phyloP scores from a whole-genome alignment of 148 eudicot species.

The Cornus suecica region DNA sequence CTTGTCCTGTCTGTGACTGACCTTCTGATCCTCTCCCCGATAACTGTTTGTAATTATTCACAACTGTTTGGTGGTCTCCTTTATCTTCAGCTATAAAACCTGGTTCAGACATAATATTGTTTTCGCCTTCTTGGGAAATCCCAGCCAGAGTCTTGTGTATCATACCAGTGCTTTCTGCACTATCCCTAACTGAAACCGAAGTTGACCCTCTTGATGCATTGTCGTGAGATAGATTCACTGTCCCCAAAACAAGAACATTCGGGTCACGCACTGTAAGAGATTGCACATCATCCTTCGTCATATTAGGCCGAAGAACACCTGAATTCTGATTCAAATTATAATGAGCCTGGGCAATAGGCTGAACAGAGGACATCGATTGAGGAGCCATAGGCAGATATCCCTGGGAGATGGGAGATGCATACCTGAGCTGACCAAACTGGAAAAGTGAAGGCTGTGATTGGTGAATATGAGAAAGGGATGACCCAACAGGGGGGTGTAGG shows the following conservation, averaged over 20 bases:
- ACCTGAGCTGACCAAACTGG: slow-evolving; percentile 90
- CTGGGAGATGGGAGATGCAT: slow-evolving; percentile 68
- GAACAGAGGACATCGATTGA: slow-evolving; percentile 68
- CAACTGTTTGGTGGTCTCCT: slow-evolving; percentile 22
- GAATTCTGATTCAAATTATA: slow-evolving; percentile 50
- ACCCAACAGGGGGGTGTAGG: slow-evolving; percentile 70
- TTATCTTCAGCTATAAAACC: slow-evolving; percentile 26
- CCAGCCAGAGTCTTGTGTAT: slow-evolving; percentile 28
- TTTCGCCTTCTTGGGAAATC: slow-evolving; percentile 25
- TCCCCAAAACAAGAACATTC: slow-evolving; percentile 16
- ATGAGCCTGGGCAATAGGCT: slow-evolving; percentile 48
- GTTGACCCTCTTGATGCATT: slow-evolving; percentile 19
- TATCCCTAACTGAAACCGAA: slow-evolving; percentile 17
- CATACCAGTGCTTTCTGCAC: slow-evolving; percentile 23
- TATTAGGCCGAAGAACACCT: slow-evolving; percentile 34
- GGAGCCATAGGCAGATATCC: slow-evolving; percentile 75
- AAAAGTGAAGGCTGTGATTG: slow-evolving; percentile 71
- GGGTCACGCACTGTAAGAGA: slow-evolving; percentile 28
- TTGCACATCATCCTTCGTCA: slow-evolving; percentile 29
- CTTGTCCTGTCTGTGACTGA: slow-evolving; percentile 27
- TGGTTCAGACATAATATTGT: slow-evolving; percentile 27
- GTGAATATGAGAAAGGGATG: slow-evolving; percentile 61
- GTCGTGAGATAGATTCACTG: slow-evolving; percentile 17
- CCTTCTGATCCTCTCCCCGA: slow-evolving; percentile 37
- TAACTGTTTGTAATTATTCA: slow-evolving; percentile 23